Base-by-base conservation (phyloP, 495 filamentous ascomycete genomes). In the Sordaria brevicollis region DNA sequence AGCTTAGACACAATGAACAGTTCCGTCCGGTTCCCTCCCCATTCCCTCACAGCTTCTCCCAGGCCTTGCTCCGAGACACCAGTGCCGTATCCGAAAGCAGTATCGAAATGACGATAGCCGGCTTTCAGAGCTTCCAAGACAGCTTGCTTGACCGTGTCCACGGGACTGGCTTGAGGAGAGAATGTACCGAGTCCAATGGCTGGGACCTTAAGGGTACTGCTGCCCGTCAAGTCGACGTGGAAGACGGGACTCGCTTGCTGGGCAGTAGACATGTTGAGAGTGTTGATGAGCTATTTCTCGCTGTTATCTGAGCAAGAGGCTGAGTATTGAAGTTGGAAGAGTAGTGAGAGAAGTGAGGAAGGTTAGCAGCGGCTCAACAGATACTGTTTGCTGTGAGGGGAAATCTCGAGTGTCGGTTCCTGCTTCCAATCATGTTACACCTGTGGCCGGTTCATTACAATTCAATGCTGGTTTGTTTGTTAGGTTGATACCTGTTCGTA, bases 71-170 rank as follows among this genome's bases (percentile, higher is more conserved):
- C 82, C 57, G 81, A 83, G 15, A 39, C 38, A 13, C 36, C 36
- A 15, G 36, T 13, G 9, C 77, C 75, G 36, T 84, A 83, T 4
- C 78, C 73, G 67, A 75, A 73, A 19, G 82, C 81, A 11, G 74
- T 75, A 65, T 83, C 81, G 29, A 83, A 77, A 39, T 83, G 80
- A 19, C 78, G 73, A 70, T 83, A 82, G 0, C 82, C 79, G 15
- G 70, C 49, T 5, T 74, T 70, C 25, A 82, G 71, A 10, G 82
- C 79, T 19, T 67, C 65, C 39, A 76, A 77, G 11, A 80, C 79
- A 2, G 77, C 76, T 9, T 80, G 72, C 34, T 79, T 79, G 39
- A 78, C 76, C 43, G 70, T 70, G 21, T 74, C 69, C 67, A 78
- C 76, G 5, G 36, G 36, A 21, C 70, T 73, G 2, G 38, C 67